Evolutionary conservation across 2,329 filamentous ascomycete genomes (phyloP).

Genomic region (Pseudogymnoascus sp.): DNA sequence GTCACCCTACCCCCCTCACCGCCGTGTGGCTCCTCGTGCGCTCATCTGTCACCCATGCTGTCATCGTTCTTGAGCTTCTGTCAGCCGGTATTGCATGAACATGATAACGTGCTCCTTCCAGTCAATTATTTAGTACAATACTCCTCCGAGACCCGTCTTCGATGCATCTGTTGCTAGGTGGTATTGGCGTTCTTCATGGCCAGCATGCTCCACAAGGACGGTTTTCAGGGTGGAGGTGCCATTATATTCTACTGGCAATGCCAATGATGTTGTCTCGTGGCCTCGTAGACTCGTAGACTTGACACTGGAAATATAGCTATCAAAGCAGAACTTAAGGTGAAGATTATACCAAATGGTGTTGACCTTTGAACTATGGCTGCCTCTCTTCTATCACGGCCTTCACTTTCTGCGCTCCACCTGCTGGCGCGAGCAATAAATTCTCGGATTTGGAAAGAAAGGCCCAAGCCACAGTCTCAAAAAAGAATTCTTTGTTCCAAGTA

Average conservation of each 20-base stretch:
- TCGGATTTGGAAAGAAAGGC: background rate
- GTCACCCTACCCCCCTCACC: background rate
- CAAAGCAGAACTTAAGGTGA: too few relatives aligned
- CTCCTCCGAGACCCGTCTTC: too few relatives aligned
- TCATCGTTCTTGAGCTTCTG: too few relatives aligned
- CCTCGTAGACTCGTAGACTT: background rate
- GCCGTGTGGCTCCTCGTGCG: background rate
- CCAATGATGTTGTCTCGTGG: background rate
- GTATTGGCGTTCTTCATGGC: too few relatives aligned
- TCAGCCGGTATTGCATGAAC: too few relatives aligned
- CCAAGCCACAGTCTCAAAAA: background rate
- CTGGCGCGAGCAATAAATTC: background rate
- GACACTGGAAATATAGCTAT: background rate
- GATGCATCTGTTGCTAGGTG: too few relatives aligned
- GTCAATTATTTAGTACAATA: too few relatives aligned
- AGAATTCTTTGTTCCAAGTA: background rate
- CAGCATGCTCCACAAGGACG: too few relatives aligned
- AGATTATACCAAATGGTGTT: background rate
- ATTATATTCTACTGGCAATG: background rate
- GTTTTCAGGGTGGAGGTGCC: background rate
- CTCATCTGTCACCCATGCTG: background rate
- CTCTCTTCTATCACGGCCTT: background rate
- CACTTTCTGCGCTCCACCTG: background rate
- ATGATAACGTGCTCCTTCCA: too few relatives aligned
- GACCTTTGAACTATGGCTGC: background rate